Conservation (phyloP, 495 filamentous ascomycete genomes). For the Aspergillus panamensis region DNA sequence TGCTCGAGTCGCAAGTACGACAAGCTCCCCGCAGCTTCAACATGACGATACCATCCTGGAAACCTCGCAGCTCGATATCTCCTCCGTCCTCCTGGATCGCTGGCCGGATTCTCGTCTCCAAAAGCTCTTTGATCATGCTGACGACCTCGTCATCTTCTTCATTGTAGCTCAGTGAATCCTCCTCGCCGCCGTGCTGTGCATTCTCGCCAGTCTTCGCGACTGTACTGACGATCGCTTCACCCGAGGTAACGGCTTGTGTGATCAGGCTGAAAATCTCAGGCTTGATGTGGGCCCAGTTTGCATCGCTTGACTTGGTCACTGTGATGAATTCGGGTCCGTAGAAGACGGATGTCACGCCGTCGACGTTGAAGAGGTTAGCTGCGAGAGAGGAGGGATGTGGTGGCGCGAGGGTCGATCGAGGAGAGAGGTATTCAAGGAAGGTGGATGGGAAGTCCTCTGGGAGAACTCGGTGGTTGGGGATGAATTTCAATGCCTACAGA, state of each 20-base stretch:
- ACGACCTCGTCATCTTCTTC: conserved; percentile 91
- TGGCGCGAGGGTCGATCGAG: conserved; percentile 80
- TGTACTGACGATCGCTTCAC: conserved; percentile 74
- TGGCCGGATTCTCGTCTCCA: conserved; percentile 91
- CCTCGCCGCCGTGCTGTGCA: conserved; percentile 53
- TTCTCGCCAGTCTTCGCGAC: conserved; percentile 56
- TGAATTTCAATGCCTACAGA: conserved; percentile 79
- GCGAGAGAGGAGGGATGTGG: conserved; percentile 93
- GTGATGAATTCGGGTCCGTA: conserved; percentile 96
- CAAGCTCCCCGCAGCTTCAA: conserved; percentile 91
- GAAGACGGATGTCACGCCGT: conserved; percentile 91
- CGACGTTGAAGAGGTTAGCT: conserved; percentile 80
- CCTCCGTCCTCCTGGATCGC: conserved; percentile 97
- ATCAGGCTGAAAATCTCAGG: conserved; percentile 94
- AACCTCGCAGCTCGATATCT: conserved; percentile 91
- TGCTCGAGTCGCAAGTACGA: conserved; percentile 92
- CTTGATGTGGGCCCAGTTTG: conserved; percentile 90
- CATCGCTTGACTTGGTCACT: conserved; percentile 82
- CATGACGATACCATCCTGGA: conserved; percentile 77
- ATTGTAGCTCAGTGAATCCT: conserved; percentile 70
- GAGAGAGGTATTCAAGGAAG: conserved; percentile 87
- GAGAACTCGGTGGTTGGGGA: conserved; percentile 79
- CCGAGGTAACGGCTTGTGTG: conserved; percentile 80
- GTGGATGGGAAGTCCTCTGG: conserved; percentile 66
- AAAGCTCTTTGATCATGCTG: conserved; percentile 96